These are phyloP conservation scores for Inonotus obliquus DNA, from an alignment of 1,284 basidiomycete species.

Conservation along the genomic window DNA sequence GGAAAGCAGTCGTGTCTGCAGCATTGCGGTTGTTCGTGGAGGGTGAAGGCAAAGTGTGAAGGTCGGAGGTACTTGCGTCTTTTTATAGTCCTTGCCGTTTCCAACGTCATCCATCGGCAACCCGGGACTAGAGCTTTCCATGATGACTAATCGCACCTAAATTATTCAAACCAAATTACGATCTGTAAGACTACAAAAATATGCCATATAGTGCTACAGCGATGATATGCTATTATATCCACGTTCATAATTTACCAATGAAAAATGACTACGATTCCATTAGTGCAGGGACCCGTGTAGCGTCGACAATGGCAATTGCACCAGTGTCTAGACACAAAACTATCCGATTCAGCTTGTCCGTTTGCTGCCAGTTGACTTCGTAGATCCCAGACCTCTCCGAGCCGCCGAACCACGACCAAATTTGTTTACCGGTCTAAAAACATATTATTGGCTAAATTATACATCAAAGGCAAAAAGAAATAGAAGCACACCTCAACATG, in stretches of 20 bases:
- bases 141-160: constrained; percentile 2
- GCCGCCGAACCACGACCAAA: constrained; percentile 31
- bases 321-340: constrained; percentile 35
- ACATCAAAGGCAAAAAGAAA: not conserved
- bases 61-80: not conserved
- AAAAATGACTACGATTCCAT: not conserved
- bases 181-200: not conserved
- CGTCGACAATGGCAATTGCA: constrained; percentile 32
- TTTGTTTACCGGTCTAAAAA: constrained; percentile 28
- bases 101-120: constrained; percentile 10
- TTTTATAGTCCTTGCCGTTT: not conserved
- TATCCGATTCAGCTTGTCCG: constrained; percentile 29
- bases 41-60: not conserved
- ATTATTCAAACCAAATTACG: not conserved
- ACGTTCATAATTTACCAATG: not conserved
- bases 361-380: constrained; percentile 34
- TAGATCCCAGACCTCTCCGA: constrained; percentile 33
- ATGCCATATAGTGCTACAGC: constrained; percentile 8
- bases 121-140: not conserved
- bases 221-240: not conserved
- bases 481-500: constrained; percentile 28
- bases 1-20: constrained; percentile 3
- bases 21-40: not conserved
- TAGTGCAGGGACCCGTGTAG: constrained; percentile 25
- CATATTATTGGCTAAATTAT: constrained; percentile 7